Conservation (phyloP, 768 basidiomycete species). For the Amanita pseudoporphyria region DNA sequence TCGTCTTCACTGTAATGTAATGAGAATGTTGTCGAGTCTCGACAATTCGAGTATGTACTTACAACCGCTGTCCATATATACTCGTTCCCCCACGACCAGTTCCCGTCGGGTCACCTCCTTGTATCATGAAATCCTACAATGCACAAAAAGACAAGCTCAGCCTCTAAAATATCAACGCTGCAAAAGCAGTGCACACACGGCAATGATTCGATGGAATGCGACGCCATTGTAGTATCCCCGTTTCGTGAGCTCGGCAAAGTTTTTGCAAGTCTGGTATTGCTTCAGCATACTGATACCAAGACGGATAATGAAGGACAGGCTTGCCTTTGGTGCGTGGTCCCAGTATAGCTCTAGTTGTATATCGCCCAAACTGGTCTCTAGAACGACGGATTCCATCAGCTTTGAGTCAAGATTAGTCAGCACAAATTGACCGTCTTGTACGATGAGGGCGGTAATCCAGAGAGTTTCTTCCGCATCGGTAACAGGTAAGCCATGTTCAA, state of each 20-base stretch:
- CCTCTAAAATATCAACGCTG: not conserved
- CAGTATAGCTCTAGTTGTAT: constrained; percentile 88
- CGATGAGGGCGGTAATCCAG: constrained; percentile 83
- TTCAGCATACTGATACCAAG: constrained; percentile 12
- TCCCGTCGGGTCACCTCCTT: constrained; percentile 92
- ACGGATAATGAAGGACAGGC: constrained; percentile 20
- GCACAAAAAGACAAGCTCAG: not conserved
- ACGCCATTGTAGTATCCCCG: constrained; percentile 90
- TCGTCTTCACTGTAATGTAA: constrained; percentile 70
- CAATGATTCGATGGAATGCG: constrained; percentile 86
- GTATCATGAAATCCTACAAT: constrained; percentile 89
- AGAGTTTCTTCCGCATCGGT: constrained; percentile 82
- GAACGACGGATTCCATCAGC: constrained; percentile 57
- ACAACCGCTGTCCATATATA: constrained; percentile 87
- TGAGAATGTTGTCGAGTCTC: too few relatives aligned
- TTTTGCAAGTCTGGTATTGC: constrained; percentile 76
- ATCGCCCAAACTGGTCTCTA: constrained; percentile 82
- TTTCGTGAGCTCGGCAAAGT: constrained; percentile 87
- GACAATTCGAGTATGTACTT: constrained; percentile 17
- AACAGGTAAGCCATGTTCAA: constrained; percentile 34
- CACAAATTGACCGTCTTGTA: not conserved
- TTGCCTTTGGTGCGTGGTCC: constrained; percentile 72
- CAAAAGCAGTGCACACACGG: constrained; percentile 34
- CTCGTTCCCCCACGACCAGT: constrained; percentile 89
- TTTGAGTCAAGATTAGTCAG: too few relatives aligned